These are phyloP conservation scores for Colletotrichum chlorophyti DNA, from an alignment of 2,329 filamentous ascomycete species.

Conservation along the genomic window DNA sequence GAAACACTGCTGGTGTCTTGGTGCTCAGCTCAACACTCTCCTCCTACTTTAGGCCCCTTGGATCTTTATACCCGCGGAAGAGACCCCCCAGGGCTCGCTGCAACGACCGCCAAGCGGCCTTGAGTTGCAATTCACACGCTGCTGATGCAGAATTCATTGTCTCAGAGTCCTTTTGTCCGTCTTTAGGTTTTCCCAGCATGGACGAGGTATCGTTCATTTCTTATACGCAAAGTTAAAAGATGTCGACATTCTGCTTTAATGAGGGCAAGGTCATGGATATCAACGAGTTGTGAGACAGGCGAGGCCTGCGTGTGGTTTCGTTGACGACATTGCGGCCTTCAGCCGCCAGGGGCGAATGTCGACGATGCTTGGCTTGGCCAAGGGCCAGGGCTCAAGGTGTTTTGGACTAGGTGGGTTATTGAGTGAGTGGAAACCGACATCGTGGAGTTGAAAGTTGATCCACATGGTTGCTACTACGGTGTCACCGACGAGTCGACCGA, in stretches of 20 bases:
- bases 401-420: neutral
- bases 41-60: neutral
- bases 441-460: neutral
- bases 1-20: neutral
- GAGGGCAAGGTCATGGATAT: neutral
- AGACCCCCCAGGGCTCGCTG: neutral
- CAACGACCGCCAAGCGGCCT: neutral
- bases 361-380: slow-evolving; percentile 10
- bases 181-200: slow-evolving; percentile 9
- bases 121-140: slow-evolving; percentile 4
- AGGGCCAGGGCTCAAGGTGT: slow-evolving; percentile 6
- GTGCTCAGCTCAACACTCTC: neutral
- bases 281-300: neutral
- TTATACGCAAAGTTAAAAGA: slow-evolving; percentile 9
- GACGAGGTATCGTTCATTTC: slow-evolving; percentile 6
- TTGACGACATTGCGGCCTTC: neutral
- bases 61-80: slow-evolving; percentile 5
- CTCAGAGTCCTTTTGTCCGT: neutral
- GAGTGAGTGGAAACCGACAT: slow-evolving; percentile 6
- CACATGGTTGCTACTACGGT: neutral
- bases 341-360: neutral
- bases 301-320: neutral
- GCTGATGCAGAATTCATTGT: neutral
- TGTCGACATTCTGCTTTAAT: neutral
- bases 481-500: neutral